Conservation (phyloP, 2,329 filamentous ascomycete species). For the Trichoderma breve region DNA sequence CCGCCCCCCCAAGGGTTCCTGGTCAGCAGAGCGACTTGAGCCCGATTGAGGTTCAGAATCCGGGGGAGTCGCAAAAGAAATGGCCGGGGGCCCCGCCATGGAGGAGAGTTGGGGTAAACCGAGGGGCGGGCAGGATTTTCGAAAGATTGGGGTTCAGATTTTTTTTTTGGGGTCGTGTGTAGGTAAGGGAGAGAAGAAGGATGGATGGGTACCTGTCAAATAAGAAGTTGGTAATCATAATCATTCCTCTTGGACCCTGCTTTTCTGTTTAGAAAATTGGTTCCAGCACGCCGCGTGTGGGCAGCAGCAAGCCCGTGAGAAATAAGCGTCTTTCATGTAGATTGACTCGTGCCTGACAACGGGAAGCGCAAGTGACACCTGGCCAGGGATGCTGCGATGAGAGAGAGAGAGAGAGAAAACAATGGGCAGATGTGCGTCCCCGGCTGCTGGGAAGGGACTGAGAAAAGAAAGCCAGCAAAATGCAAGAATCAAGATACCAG, state of each 20-base stretch:
- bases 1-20: slow-evolving; percentile 26
- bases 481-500: not conserved
- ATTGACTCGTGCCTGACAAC: not conserved
- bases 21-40: slow-evolving; percentile 27
- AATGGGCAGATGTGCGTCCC: not conserved
- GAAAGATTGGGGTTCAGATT: slow-evolving; percentile 2
- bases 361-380: not conserved
- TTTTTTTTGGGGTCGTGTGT: slow-evolving; percentile 13
- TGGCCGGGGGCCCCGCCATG: slow-evolving; percentile 15
- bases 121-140: slow-evolving; percentile 7
- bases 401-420: not conserved
- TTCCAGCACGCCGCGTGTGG: not conserved
- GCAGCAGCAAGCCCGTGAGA: not conserved
- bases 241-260: not conserved
- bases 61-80: slow-evolving; percentile 9
- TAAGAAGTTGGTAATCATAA: not conserved
- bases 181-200: not conserved
- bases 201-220: not conserved
- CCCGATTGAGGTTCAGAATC: slow-evolving; percentile 24
- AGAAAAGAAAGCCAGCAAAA: not conserved
- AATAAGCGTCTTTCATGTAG: not conserved
- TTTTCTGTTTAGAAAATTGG: not conserved
- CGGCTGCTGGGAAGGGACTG: not conserved
- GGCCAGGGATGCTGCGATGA: not conserved
- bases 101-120: slow-evolving; percentile 18